Percentiles rank a stretch among this genome's conserved stretches.
Evolutionary conservation across 1,284 basidiomycete genomes (phyloP).

Genomic region (Grifola frondosa): DNA sequence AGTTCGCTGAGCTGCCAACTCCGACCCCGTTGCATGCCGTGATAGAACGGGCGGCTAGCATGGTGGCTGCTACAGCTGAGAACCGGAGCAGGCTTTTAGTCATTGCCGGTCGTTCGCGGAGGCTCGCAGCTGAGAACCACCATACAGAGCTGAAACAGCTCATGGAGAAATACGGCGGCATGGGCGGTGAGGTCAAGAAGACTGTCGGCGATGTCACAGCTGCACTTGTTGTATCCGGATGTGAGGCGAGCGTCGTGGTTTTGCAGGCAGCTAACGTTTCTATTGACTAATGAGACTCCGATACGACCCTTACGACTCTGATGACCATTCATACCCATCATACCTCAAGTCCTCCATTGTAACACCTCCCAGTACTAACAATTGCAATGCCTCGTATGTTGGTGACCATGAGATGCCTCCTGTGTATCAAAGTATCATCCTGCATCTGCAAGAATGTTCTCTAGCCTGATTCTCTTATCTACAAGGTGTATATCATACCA

Average conservation of each 20-base stretch:
- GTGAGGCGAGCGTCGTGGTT: constrained; percentile 64
- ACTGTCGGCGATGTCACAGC: constrained; percentile 82
- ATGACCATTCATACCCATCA: not conserved
- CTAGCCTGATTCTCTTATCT: no score
- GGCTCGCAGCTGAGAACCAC: constrained; percentile 67
- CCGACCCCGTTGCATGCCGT: constrained; percentile 56
- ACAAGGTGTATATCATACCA: no score
- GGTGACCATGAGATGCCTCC: no score
- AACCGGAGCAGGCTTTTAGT: constrained; percentile 49
- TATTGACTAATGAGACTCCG: constrained; percentile 1
- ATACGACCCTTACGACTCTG: not conserved
- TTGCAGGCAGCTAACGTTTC: constrained; percentile 55
- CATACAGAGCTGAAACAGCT: constrained; percentile 61
- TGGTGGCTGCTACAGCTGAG: constrained; percentile 23
- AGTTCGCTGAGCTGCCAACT: constrained; percentile 53
- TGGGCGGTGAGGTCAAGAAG: constrained; percentile 64
- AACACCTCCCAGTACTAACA: no score
- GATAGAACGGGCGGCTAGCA: constrained; percentile 32
- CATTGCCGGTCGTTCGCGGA: constrained; percentile 68
- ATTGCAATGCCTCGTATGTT: no score
- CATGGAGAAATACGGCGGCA: constrained; percentile 52
- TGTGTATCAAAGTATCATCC: no score
- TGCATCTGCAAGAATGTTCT: no score
- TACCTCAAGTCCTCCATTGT: not conserved
- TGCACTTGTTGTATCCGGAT: constrained; percentile 63